Base-by-base conservation (phyloP, 2,329 filamentous ascomycete genomes). In the Ophiostoma quercus region DNA sequence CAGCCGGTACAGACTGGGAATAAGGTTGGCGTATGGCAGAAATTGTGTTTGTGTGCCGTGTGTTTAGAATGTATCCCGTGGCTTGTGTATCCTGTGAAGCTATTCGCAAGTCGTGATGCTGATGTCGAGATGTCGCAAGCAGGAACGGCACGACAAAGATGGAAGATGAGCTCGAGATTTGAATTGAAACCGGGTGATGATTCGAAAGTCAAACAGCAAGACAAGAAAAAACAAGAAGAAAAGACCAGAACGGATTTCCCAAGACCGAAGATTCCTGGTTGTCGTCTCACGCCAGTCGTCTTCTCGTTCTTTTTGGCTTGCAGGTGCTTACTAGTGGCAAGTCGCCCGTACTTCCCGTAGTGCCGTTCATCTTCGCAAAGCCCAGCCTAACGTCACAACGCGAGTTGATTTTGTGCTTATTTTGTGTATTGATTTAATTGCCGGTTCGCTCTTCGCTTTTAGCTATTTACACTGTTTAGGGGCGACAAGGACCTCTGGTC, bases 401-500 rank as follows among this genome's bases (percentile, higher is more conserved):
- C 62, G 62, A 65, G n/a, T 12, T 65, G 19, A 25, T 65, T 65
- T 39, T 65, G 62, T 11, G 7, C 39, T 65, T 39, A 39, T 37
- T 22, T 39, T 39, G 19, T 22, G 62, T 39, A 63, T 65, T 65
- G 16, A 22, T 14, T 65, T 65, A 41, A 39, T 39, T 65, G 9
- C 5, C n/a, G 6, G 11, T 41, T 65, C 62, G 62, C 62, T 39
- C 19, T 41, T 65, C 62, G 62, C 62, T 41, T 65, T 65, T 65
- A 65, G 32, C 34, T 65, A 22, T 65, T 14, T 5, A 8, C 62
- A 39, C 32, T 39, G 16, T 14, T 7, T 39, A 11, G 57, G 9
- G 12, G 22, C 57, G 57, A 47, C 43, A 19, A 29, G 25, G 25
- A 29, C 25, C 25, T 29, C 25, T 47, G 19, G 47, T 16, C 47